Evolutionary conservation across 176 grass and related monocot species (phyloP).

Genomic region (Lolium multiflorum): DNA sequence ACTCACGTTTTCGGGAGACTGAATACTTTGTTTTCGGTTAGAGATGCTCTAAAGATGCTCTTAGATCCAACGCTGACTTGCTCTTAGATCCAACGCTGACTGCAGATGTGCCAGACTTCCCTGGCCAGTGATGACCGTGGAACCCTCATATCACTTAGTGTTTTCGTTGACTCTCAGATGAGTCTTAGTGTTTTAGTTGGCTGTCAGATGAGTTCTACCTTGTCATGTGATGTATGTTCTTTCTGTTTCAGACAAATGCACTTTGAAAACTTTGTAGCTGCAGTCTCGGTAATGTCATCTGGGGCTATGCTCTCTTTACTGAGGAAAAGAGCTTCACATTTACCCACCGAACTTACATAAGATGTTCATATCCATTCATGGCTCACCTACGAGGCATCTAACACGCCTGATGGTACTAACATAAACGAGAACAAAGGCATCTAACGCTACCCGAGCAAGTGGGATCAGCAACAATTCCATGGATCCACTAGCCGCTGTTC

Average conservation of each 20-base stretch:
- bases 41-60: no score
- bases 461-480: conserved; percentile 31
- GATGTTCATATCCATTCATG: conserved; percentile 11
- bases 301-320: background rate
- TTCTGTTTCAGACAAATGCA: background rate
- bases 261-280: background rate
- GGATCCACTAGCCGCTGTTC: conserved; percentile 36
- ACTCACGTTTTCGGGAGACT: no score
- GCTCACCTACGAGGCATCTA: conserved; percentile 16
- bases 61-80: no score
- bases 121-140: no score
- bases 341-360: conserved; percentile 10
- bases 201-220: background rate
- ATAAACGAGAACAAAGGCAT: conserved; percentile 3
- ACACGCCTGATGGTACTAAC: background rate
- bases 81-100: no score
- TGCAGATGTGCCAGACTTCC: no score
- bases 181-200: background rate
- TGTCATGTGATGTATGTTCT: background rate
- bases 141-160: no score
- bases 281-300: background rate
- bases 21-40: no score
- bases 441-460: conserved; percentile 47
- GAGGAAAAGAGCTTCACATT: background rate
- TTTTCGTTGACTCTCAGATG: no score